phyloP scores from a whole-genome alignment of 1,139 yeast genomes.

The Chernovozyma aurita region DNA sequence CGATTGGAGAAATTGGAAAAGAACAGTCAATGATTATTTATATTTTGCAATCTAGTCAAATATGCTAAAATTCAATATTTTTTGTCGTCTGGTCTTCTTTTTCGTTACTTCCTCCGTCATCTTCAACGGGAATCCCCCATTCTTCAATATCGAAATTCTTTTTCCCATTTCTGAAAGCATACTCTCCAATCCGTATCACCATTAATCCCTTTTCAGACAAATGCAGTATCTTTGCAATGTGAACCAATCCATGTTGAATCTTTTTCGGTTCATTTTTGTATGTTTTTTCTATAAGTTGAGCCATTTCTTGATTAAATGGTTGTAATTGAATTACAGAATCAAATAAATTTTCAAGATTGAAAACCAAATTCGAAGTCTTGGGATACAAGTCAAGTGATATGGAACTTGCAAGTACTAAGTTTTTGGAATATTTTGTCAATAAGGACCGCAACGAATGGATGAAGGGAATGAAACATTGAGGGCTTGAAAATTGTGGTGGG shows the following conservation, averaged over 20 bases:
- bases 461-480: constrained; percentile 55
- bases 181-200: constrained; percentile 72
- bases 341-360: constrained; percentile 52
- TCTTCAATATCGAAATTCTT: constrained; percentile 80
- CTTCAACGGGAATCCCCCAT: constrained; percentile 95
- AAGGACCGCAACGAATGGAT: constrained; percentile 57
- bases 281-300: constrained; percentile 59
- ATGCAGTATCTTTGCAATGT: constrained; percentile 67
- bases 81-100: constrained; percentile 26
- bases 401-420: constrained; percentile 48
- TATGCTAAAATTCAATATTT: constrained; percentile 30
- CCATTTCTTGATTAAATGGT: constrained; percentile 78
- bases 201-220: constrained; percentile 76
- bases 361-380: constrained; percentile 44
- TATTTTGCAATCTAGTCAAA: too few relatives aligned
- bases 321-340: constrained; percentile 75
- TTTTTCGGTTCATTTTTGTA: constrained; percentile 70
- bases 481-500: constrained; percentile 46
- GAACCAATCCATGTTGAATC: constrained; percentile 81
- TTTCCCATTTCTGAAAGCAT: constrained; percentile 81
- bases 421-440: constrained; percentile 41
- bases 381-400: constrained; percentile 68
- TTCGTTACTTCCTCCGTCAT: constrained; percentile 49
- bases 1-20: constrained; percentile 3
- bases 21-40: background rate